Conservation (phyloP, 2,329 filamentous ascomycete genomes). For the Xylaria sp. region DNA sequence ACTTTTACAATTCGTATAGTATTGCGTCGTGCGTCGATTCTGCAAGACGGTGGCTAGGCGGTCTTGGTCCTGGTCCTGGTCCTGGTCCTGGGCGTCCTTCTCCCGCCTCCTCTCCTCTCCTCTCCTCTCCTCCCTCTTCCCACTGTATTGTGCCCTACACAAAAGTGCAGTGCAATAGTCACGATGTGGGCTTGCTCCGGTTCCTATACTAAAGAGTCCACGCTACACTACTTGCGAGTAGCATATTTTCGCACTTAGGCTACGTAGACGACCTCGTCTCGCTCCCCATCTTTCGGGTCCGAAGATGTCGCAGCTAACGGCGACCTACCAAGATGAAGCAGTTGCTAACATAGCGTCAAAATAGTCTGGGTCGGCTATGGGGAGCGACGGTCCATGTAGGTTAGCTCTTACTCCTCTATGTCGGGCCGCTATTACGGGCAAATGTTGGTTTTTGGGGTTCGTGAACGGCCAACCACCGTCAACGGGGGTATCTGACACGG, state of each 20-base stretch:
- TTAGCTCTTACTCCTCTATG: background rate
- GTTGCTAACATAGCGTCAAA: constrained; percentile 1
- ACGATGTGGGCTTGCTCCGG: constrained; percentile 1
- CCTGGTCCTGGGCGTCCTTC: no score
- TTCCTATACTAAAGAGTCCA: no score
- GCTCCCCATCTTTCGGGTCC: constrained; percentile 6
- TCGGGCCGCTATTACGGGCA: background rate
- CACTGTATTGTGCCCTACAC: background rate
- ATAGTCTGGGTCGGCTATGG: constrained; percentile 5
- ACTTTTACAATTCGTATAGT: background rate
- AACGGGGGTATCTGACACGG: background rate
- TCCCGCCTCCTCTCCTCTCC: background rate
- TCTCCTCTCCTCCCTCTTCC: background rate
- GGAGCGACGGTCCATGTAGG: background rate
- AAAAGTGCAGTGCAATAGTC: background rate
- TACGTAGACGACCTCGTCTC: no score
- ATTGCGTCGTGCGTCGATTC: background rate
- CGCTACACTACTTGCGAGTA: no score
- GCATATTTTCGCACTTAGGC: no score
- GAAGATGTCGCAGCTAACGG: background rate
- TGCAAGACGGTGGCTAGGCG: background rate
- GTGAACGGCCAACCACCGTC: background rate
- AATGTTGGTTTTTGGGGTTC: constrained; percentile 5
- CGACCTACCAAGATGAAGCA: background rate
- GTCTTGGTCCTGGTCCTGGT: no score